phyloP scores from a whole-genome alignment of 768 basidiomycete genomes.

The Leccinum disarticulatum region DNA sequence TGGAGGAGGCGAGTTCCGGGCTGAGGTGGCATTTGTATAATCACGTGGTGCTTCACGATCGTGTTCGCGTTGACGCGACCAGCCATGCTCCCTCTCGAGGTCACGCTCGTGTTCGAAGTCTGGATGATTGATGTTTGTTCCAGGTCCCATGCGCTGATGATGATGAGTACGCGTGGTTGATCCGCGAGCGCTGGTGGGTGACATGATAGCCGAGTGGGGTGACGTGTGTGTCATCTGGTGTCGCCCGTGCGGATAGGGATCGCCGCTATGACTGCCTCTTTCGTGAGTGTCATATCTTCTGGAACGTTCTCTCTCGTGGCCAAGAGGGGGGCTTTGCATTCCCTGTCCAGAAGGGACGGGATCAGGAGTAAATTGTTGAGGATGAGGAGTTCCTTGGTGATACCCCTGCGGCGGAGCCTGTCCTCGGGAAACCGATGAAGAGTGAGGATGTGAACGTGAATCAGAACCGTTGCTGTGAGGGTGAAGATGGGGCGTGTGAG shows the following conservation, averaged over 20 bases:
- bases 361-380: constrained; percentile 50
- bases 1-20: too few species aligned
- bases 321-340: constrained; percentile 50
- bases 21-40: constrained; percentile 21
- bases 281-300: constrained; percentile 52
- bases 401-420: constrained; percentile 35
- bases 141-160: constrained; percentile 69
- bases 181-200: constrained; percentile 37
- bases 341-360: constrained; percentile 43
- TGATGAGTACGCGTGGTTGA: constrained; percentile 49
- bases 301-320: constrained; percentile 42
- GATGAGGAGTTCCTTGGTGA: constrained; percentile 39
- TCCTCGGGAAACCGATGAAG: constrained; percentile 51
- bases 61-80: constrained; percentile 42
- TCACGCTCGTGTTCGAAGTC: constrained; percentile 40
- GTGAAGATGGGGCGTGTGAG: constrained; percentile 43
- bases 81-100: constrained; percentile 46
- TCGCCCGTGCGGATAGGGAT: constrained; percentile 34
- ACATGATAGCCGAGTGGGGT: constrained; percentile 34
- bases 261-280: constrained; percentile 34
- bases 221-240: constrained; percentile 34
- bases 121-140: constrained; percentile 48
- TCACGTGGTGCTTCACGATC: constrained; percentile 38
- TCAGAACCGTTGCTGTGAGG: constrained; percentile 42
- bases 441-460: constrained; percentile 49